These are phyloP conservation scores for Onygenales sp. DNA, from an alignment of 2,329 filamentous ascomycete species.

Conservation along the genomic window DNA sequence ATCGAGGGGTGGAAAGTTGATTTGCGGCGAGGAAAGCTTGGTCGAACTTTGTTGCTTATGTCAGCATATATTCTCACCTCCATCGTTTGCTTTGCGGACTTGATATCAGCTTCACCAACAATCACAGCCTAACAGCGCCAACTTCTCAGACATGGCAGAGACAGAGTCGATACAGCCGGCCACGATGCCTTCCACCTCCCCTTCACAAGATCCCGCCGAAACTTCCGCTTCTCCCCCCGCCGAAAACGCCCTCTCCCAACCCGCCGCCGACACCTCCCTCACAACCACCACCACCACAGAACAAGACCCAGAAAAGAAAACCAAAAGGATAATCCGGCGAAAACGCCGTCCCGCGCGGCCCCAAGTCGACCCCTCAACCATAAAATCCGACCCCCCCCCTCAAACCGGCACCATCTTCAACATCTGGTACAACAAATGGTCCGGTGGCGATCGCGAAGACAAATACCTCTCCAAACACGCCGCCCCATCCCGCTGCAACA, in stretches of 20 bases:
- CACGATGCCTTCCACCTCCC: neutral
- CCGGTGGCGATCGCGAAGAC: conserved; percentile 87
- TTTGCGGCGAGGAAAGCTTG: neutral
- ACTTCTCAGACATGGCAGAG: conserved; percentile 7
- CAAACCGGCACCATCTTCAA: conserved; percentile 96
- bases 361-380: conserved; percentile 76
- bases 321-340: conserved; percentile 85
- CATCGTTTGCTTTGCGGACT: neutral
- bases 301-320: conserved; percentile 45
- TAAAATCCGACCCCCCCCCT: conserved; percentile 75
- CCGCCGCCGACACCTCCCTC: conserved; percentile 11
- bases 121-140: neutral
- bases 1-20: too few relatives aligned
- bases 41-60: neutral
- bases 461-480: conserved; percentile 75
- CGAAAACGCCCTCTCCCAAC: conserved; percentile 12
- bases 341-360: conserved; percentile 83
- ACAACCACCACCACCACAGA: conserved; percentile 23
- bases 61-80: neutral
- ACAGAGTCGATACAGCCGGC: conserved; percentile 6
- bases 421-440: conserved; percentile 99
- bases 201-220: conserved; percentile 1
- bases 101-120: neutral
- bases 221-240: conserved; percentile 4
- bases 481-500: conserved; percentile 77